phyloP scores from a whole-genome alignment of 2,329 filamentous ascomycete species.

The Trichoderma breve region DNA sequence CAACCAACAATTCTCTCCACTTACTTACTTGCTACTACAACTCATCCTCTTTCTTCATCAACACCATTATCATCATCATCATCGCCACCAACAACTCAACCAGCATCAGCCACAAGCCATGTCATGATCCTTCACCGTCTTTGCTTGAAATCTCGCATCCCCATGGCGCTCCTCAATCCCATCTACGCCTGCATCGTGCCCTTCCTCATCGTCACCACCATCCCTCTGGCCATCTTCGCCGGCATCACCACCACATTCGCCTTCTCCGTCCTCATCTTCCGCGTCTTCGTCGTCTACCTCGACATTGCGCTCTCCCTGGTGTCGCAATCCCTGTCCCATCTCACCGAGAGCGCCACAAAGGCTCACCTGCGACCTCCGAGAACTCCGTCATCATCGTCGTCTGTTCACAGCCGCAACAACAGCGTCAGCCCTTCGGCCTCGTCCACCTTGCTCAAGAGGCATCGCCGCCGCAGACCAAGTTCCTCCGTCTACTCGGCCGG shows the following conservation, averaged over 20 bases:
- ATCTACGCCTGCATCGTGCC: constrained; percentile 58
- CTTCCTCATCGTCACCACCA: constrained; percentile 60
- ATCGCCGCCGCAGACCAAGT: constrained; percentile 37
- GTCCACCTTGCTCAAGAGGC: constrained; percentile 24
- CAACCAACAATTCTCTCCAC: not conserved
- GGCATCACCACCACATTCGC: constrained; percentile 62
- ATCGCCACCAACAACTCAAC: not conserved
- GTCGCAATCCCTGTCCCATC: constrained; percentile 48
- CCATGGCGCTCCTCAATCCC: constrained; percentile 54
- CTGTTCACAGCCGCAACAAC: constrained; percentile 23
- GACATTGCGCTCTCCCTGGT: constrained; percentile 60
- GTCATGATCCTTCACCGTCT: not conserved
- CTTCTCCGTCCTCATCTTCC: constrained; percentile 58
- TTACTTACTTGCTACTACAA: not conserved
- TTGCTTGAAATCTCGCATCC: not conserved
- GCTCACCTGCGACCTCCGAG: constrained; percentile 27
- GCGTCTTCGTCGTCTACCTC: constrained; percentile 61
- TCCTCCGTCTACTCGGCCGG: constrained; percentile 34
- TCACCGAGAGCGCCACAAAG: constrained; percentile 33
- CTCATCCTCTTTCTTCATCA: not conserved
- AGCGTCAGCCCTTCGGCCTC: constrained; percentile 20
- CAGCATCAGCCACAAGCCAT: not conserved
- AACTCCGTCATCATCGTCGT: constrained; percentile 25
- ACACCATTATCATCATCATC: not conserved
- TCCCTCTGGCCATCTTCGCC: constrained; percentile 63